Evolutionary conservation across 306 rosid genomes (phyloP).

Genomic region (Cucurbita maxima): DNA sequence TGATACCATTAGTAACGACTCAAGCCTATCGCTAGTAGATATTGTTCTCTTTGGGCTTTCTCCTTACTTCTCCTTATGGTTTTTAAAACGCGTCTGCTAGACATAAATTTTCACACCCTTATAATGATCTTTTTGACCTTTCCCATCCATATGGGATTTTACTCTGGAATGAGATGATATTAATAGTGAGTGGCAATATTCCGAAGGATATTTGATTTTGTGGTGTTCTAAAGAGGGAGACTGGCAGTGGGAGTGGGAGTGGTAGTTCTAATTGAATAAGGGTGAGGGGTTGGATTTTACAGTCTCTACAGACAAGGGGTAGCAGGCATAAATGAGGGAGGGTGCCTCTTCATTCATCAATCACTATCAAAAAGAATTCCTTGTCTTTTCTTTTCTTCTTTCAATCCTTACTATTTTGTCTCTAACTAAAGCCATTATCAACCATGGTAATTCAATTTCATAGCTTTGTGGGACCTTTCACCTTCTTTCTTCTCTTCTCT

Average conservation of each 20-base stretch:
- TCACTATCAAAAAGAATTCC: not conserved
- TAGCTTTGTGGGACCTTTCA: not conserved
- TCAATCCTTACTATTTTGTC: not conserved
- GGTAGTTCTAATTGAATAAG: not conserved
- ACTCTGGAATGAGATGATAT: not conserved
- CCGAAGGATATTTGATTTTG: not conserved
- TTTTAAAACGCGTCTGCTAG: too few relatives aligned
- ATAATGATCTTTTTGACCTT: too few relatives aligned
- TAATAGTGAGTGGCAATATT: not conserved
- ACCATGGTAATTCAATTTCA: not conserved
- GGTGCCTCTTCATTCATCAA: not conserved
- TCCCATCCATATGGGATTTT: too few relatives aligned
- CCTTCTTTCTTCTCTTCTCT: not conserved
- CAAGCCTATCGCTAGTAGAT: rapidly evolving
- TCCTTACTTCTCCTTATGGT: too few relatives aligned
- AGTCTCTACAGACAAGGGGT: not conserved
- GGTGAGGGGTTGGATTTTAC: not conserved
- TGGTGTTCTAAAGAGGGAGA: not conserved
- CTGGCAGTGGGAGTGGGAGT: not conserved
- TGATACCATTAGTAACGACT: too few relatives aligned
- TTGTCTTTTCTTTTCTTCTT: not conserved
- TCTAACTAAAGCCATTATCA: not conserved
- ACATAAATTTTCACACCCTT: too few relatives aligned
- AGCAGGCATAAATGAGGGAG: not conserved
- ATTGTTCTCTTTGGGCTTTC: too few relatives aligned